phyloP scores from a whole-genome alignment of 176 grass and related monocot genomes.

The Oryza officinalis region DNA sequence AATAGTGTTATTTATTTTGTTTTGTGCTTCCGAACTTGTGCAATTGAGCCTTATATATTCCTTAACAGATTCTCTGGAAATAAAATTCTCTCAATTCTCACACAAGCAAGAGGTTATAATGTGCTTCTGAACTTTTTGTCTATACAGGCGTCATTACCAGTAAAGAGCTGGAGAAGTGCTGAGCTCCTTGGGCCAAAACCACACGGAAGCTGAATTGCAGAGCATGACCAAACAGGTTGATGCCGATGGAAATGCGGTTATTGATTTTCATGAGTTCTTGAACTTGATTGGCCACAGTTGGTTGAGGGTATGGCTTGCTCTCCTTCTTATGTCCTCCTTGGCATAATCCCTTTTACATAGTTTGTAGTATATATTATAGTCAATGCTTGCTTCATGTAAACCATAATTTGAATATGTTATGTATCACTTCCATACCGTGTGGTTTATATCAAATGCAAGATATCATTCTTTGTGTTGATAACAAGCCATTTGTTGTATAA shows the following conservation, averaged over 20 bases:
- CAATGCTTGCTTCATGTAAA: background rate
- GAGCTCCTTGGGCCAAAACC: conserved; percentile 42
- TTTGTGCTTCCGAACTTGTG: too few relatives aligned
- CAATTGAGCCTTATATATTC: too few relatives aligned
- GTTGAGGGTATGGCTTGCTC: conserved; percentile 3
- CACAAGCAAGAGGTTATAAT: background rate
- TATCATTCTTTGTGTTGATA: background rate
- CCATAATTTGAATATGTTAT: background rate
- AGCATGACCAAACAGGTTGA: conserved; percentile 43
- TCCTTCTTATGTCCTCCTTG: background rate
- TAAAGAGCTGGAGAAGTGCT: conserved; percentile 43
- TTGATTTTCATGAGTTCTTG: conserved; percentile 51
- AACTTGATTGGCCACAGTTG: conserved; percentile 41
- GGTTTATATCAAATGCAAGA: background rate
- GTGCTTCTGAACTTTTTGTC: background rate
- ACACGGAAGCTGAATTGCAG: conserved; percentile 33
- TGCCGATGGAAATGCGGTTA: conserved; percentile 38
- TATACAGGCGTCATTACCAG: conserved; percentile 43
- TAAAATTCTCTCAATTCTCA: too few relatives aligned
- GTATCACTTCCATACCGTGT: background rate
- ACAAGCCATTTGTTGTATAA: background rate
- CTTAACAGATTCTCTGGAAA: too few relatives aligned
- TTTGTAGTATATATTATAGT: background rate
- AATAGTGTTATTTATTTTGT: too few relatives aligned
- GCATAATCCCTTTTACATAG: background rate